Base-by-base conservation (phyloP, 257 asterid species). In the Haberlea rhodopensis region DNA sequence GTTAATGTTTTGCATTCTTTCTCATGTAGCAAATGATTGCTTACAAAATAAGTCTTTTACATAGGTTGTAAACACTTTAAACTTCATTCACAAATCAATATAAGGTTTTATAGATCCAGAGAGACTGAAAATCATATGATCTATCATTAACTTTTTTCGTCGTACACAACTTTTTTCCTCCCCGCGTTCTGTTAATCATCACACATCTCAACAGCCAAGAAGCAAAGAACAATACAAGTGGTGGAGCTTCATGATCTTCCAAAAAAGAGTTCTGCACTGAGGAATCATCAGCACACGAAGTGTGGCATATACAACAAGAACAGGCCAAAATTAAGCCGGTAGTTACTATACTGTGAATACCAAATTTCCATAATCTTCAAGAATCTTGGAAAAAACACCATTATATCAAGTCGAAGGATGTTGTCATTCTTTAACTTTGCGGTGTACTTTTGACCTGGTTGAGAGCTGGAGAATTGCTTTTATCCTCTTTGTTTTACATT, bases 161-260 rank as follows among this genome's bases (percentile, higher is more conserved):
- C n/a, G n/a, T n/a, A n/a, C n/a, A n/a, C n/a, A n/a, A n/a, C n/a
- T n/a, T n/a, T n/a, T n/a, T n/a, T n/a, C n/a, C n/a, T n/a, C n/a
- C n/a, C n/a, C n/a, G n/a, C n/a, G n/a, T n/a, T n/a, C n/a, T n/a
- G n/a, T n/a, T n/a, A n/a, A n/a, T n/a, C n/a, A n/a, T n/a, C n/a
- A n/a, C n/a, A 37, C 32, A 56, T 22, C 7, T 48, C 25, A 70
- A 73, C 81, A 91, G 96, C 90, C 54, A 91, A 91, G 84, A 78
- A 77, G 76, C 95, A 85, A 73, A 72, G 96, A 58, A 90, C 91
- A 15, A 79, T 90, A 60, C 96, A 90, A 72, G 91, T 90, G 0
- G 87, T 90, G 76, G 97, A 90, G 77, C 75, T 90, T 73, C 85
- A 52, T 3, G 96, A 90, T 78, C 85, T 90, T 56, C 97, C 97